Percentiles rank a stretch among this genome's conserved stretches.
These are phyloP conservation scores for Ascoidea tarda DNA, from an alignment of 805 yeast species.

Conservation along the genomic window DNA sequence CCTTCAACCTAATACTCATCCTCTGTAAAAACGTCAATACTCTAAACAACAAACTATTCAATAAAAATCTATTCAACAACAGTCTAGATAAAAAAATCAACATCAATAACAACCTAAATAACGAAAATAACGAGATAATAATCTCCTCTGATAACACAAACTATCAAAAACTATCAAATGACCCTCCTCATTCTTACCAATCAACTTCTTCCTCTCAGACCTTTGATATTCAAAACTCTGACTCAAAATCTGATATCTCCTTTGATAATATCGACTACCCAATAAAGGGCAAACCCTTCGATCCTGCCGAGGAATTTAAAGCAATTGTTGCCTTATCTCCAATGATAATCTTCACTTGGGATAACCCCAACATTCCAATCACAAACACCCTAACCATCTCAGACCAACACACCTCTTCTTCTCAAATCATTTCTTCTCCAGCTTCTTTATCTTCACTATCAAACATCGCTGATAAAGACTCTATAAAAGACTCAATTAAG, in stretches of 20 bases:
- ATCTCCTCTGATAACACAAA: no score
- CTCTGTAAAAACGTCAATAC: background rate
- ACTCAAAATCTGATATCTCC: background rate
- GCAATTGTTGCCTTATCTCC: slow-evolving; percentile 9
- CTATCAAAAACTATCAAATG: no score
- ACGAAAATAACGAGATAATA: no score
- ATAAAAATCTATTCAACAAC: background rate
- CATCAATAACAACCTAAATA: background rate
- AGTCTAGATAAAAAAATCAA: background rate
- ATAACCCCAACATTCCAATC: slow-evolving; percentile 3
- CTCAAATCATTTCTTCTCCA: background rate
- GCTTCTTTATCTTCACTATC: background rate
- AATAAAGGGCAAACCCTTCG: background rate
- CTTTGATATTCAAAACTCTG: background rate
- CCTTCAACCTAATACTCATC: background rate
- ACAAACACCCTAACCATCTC: no score
- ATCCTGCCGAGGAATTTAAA: slow-evolving; percentile 8
- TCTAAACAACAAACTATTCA: background rate
- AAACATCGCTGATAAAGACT: background rate
- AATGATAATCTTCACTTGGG: slow-evolving; percentile 10
- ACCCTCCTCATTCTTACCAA: no score
- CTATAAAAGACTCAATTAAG: background rate
- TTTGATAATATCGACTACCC: background rate
- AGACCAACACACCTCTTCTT: no score
- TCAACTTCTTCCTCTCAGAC: no score